Evolutionary conservation across 164 flowering plant species (phyloP).

Genomic region (Dillenia suffruticosa): DNA sequence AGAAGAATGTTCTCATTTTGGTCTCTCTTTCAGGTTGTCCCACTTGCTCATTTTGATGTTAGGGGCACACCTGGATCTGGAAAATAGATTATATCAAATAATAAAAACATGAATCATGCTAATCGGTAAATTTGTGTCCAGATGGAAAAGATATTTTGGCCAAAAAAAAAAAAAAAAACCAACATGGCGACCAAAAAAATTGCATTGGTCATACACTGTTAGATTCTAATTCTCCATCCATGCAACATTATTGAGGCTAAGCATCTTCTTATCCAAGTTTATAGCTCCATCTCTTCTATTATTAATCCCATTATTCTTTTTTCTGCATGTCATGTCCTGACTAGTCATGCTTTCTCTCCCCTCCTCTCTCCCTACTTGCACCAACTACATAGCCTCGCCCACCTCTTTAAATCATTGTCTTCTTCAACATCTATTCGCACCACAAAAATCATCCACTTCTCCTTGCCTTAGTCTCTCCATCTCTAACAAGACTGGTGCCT

Average conservation of each 20-base stretch:
- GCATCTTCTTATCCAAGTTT: conserved; percentile 42
- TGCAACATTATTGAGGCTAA: conserved; percentile 47
- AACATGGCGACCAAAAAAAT: conserved; percentile 10
- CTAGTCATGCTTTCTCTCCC: conserved; percentile 25
- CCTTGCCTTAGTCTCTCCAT: background rate
- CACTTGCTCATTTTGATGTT: no score
- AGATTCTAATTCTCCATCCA: conserved; percentile 58
- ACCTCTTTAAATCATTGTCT: conserved; percentile 26
- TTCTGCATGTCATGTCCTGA: conserved; percentile 20
- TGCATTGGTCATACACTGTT: conserved; percentile 3
- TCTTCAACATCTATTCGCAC: background rate
- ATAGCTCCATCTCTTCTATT: conserved; percentile 31
- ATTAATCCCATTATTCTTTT: conserved; percentile 29
- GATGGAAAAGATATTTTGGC: no score
- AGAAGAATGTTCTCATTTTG: no score
- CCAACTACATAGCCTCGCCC: conserved; percentile 12
- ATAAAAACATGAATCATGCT: no score
- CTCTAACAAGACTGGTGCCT: background rate
- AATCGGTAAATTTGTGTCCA: no score
- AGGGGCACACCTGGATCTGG: no score
- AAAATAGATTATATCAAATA: no score
- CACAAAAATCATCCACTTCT: background rate
- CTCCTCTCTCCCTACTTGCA: conserved; percentile 29
- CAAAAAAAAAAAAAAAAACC: background rate
- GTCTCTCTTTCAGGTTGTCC: no score